A percentile compares a stretch with the other conserved stretches of the same genome.
Evolutionary conservation across 2,329 filamentous ascomycete species (phyloP).

Genomic region (Fusarium sarcochroum): DNA sequence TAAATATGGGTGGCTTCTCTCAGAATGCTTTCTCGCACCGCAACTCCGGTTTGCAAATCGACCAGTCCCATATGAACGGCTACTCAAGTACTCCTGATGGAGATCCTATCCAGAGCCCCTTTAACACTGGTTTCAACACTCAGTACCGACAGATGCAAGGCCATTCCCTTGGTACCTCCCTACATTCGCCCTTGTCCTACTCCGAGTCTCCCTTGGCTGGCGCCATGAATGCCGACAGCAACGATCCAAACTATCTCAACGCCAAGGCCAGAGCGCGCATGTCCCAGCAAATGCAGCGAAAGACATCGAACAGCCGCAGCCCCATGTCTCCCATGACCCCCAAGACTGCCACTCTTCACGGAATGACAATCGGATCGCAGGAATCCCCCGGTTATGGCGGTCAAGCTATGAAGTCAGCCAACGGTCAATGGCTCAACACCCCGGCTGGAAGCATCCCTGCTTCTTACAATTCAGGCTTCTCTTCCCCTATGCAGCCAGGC

Average conservation of each 20-base stretch:
- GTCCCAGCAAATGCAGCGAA: constrained; percentile 76
- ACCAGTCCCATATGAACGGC: constrained; percentile 79
- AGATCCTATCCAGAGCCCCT: constrained; percentile 92
- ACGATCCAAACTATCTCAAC: constrained; percentile 72
- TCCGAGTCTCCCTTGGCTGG: constrained; percentile 58
- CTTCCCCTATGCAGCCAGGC: constrained; percentile 80
- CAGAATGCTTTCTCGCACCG: constrained; percentile 71
- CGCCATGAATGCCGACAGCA: constrained; percentile 64
- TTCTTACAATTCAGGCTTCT: constrained; percentile 89
- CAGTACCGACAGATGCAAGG: constrained; percentile 80
- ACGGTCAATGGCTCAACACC: constrained; percentile 92
- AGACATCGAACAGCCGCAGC: constrained; percentile 80
- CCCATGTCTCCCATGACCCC: constrained; percentile 78
- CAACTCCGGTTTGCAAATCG: constrained; percentile 58
- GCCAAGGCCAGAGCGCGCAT: constrained; percentile 72
- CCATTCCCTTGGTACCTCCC: constrained; percentile 67
- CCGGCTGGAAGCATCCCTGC: constrained; percentile 83
- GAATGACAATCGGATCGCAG: constrained; percentile 75
- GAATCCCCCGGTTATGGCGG: constrained; percentile 81
- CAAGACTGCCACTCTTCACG: constrained; percentile 83
- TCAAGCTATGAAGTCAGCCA: constrained; percentile 88
- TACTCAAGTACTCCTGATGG: constrained; percentile 95
- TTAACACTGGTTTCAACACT: constrained; percentile 83
- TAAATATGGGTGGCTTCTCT: constrained; percentile 69
- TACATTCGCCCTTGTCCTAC: constrained; percentile 59